Base-by-base conservation (phyloP, 257 asterid genomes). In the Solanum boliviense region DNA sequence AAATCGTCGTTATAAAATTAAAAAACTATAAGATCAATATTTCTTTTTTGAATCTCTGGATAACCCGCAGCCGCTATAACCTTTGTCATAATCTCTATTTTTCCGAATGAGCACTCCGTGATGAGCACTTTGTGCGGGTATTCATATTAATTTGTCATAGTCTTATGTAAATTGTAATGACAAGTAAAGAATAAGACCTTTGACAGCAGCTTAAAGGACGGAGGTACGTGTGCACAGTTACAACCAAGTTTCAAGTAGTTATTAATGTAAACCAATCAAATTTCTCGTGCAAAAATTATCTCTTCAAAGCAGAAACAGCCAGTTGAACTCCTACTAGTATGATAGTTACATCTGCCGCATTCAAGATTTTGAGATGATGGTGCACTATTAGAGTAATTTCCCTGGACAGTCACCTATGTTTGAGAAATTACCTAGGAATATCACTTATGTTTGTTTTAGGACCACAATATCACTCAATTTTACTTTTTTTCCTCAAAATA, bases 271-370 rank as follows among this genome's bases (percentile, higher is more conserved):
- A 44, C 39, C 85, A 16, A 44, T 0, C 18, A 79, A 13, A 44
- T 41, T 73, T 73, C 46, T 18, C 25, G n/a, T 27, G 4, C 32
- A 15, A 58, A 58, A 62, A 38, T 31, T 87, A 86, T 9, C 89
- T 39, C 72, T 41, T 79, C 81, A 72, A 32, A 68, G 73, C 31
- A 21, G 15, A 52, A 72, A 39, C 38, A 44, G 89, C 87, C 89
- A 65, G 5, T 25, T 21, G 29, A 2, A 23, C 73, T 44, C 87
- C 27, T 23, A 60, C 25, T 2, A 38, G 15, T 31, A 18, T 29
- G 6, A 9, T 41, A 23, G 44, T 72, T 72, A 36, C 13, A 2
- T 39, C 0, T 39, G 46, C 0, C 0, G 0, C 0, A 39, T 39
- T 39, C 46, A 39, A 0, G 0, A 39, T 0, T 39, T 39, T 39